Conservation (phyloP, 1,139 yeast species). For the Candida glucosophila region DNA sequence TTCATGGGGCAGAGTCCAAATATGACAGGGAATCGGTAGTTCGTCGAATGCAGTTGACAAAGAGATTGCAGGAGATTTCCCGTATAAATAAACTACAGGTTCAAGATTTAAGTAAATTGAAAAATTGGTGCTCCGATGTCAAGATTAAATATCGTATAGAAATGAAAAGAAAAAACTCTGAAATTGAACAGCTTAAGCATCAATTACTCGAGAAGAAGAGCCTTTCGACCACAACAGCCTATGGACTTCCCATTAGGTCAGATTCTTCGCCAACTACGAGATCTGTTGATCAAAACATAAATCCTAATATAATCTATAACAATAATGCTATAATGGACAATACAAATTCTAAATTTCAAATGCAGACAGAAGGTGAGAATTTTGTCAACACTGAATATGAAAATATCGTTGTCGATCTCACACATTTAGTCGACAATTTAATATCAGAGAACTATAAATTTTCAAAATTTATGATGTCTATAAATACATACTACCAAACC, state of each 20-base stretch:
- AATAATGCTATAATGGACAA: slow-evolving; percentile 28
- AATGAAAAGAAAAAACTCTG: slow-evolving; percentile 26
- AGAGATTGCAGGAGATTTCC: slow-evolving; percentile 13
- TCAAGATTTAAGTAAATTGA: slow-evolving; percentile 21
- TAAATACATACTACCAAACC: slow-evolving; percentile 20
- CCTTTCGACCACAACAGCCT: slow-evolving; percentile 23
- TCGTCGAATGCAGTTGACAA: slow-evolving; percentile 13
- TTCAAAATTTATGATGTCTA: slow-evolving; percentile 21
- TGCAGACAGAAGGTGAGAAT: slow-evolving; percentile 7
- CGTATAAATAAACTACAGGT: slow-evolving; percentile 20
- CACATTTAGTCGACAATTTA: slow-evolving; percentile 30
- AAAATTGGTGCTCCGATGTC: slow-evolving; percentile 22
- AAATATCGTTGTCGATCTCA: slow-evolving; percentile 27
- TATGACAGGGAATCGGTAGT: slow-evolving; percentile 11
- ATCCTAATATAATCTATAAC: slow-evolving; percentile 22
- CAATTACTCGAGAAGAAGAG: slow-evolving; percentile 28
- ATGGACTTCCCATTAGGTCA: slow-evolving; percentile 14
- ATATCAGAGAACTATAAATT: slow-evolving; percentile 32
- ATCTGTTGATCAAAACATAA: slow-evolving; percentile 6
- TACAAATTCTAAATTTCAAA: slow-evolving; percentile 6
- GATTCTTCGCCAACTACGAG: slow-evolving; percentile 2
- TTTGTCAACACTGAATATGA: slow-evolving; percentile 28
- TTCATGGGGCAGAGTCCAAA: slow-evolving; percentile 11
- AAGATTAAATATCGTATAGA: slow-evolving; percentile 34
- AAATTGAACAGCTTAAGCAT: slow-evolving; percentile 30